Evolutionary conservation across 2,329 filamentous ascomycete species (phyloP), one percentile per base, ranked within the genome.

Genomic region (Tolypocladium nubicola): DNA sequence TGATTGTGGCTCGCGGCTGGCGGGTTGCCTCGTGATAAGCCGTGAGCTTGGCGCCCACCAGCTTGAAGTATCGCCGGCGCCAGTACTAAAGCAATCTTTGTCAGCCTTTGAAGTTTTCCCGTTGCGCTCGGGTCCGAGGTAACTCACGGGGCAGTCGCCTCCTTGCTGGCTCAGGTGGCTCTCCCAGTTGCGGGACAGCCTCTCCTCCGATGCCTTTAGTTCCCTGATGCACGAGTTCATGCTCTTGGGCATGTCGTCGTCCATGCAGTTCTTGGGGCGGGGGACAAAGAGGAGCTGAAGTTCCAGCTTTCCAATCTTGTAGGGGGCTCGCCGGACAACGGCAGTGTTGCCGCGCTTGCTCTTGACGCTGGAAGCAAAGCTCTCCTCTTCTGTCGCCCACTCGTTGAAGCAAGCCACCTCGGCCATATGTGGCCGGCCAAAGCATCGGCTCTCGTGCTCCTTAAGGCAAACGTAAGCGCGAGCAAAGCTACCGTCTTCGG

Each of bases 221-320:
- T 97, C 94, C 21, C 94, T 84, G 64, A 97, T 88, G 71, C 91
- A 96, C 49, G 90, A 89, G 73, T 94, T 96, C 92, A 99, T 96
- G 77, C 92, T 97, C 85, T 97, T 97, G 56, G 94, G 94, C 90
- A 99, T 97, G 64, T 97, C 93, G 19, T 97, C 92, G 62, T 97
- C 94, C 54, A 85, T 85, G 37, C 86, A 81, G 50, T 88, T 88
- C 76, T 90, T 93, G 5, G 94, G 93, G 65, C 92, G 90, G 0
- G 94, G 94, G 1, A 99, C 91, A 67, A 96, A 99, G 16, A 99
- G 79, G 10, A 99, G 81, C 75, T 99, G 94, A 43, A 99, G 78
- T 70, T 96, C 90, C 56, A 99, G 80, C 75, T 96, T 96, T 63
- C 92, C 94, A 66, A 99, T 85, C 73, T 93, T 90, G 76, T 99